phyloP scores from a whole-genome alignment of 2,329 filamentous ascomycete genomes.

The Fusarium sp. region DNA sequence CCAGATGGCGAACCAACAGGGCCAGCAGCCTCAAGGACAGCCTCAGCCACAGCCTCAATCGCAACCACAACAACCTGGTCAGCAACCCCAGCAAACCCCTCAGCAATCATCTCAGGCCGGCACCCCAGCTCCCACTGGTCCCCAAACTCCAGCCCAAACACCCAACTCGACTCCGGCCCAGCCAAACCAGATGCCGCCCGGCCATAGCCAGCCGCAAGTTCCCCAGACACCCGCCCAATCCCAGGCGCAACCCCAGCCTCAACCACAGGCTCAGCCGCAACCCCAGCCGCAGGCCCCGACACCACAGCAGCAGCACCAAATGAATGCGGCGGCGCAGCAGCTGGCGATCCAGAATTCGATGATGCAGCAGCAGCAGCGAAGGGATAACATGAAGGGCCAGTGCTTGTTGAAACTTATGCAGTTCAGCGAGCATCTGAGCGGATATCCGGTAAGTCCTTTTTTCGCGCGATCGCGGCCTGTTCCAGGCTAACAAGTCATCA shows the following conservation, averaged over 20 bases:
- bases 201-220: conserved; percentile 51
- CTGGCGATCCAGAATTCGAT: conserved; percentile 49
- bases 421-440: conserved; percentile 72
- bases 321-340: conserved; percentile 51
- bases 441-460: conserved; percentile 60
- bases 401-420: conserved; percentile 71
- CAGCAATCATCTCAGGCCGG: conserved; percentile 57
- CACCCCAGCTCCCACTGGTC: conserved; percentile 57
- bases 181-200: conserved; percentile 43
- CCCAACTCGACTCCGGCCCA: conserved; percentile 55
- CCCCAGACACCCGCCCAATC: conserved; percentile 52
- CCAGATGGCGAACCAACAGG: conserved; percentile 47
- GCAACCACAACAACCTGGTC: conserved; percentile 53
- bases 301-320: conserved; percentile 46
- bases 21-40: conserved; percentile 47
- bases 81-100: conserved; percentile 60
- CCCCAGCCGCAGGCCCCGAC: conserved; percentile 48
- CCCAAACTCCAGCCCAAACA: conserved; percentile 62
- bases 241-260: conserved; percentile 51
- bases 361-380: conserved; percentile 60
- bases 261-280: conserved; percentile 50
- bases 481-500: conserved; percentile 5
- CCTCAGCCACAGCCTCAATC: conserved; percentile 40
- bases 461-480: background rate
- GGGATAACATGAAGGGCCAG: conserved; percentile 65